A percentile compares a stretch with the other conserved stretches of the same genome.
phyloP scores from a whole-genome alignment of 176 grass and related monocot genomes.

The Alopecurus myosuroides region DNA sequence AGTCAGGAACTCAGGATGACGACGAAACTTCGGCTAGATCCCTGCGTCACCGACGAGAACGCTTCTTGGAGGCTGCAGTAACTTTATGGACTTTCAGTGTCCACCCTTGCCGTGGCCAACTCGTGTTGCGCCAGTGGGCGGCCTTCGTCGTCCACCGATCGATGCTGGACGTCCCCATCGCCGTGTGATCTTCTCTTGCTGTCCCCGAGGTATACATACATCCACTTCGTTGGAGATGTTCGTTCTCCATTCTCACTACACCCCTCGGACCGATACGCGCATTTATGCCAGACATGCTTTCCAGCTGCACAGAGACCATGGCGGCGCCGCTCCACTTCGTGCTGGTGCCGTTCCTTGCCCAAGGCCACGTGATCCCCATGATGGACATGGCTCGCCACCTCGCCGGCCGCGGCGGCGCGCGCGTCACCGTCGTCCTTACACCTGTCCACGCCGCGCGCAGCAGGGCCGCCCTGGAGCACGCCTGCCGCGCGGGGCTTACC shows the following conservation, averaged over 20 bases:
- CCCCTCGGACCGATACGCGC: neutral
- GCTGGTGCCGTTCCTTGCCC: slow-evolving; percentile 39
- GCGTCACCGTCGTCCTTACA: slow-evolving; percentile 33
- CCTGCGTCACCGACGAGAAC: neutral
- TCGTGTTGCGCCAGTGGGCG: neutral
- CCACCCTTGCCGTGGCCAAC: neutral
- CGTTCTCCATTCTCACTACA: neutral
- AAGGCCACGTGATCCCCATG: slow-evolving; percentile 54
- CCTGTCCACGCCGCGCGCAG: slow-evolving; percentile 38
- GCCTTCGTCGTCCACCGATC: neutral
- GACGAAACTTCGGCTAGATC: neutral
- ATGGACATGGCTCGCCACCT: slow-evolving; percentile 42
- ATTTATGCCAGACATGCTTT: neutral
- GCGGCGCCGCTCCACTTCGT: slow-evolving; percentile 40
- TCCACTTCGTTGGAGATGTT: neutral
- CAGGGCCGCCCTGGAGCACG: slow-evolving; percentile 24
- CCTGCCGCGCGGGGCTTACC: neutral
- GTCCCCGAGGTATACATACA: neutral
- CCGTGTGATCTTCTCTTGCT: neutral
- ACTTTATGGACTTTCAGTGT: too few species aligned
- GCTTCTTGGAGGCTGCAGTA: neutral
- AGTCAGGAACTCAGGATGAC: too few species aligned
- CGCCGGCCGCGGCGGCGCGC: slow-evolving; percentile 5
- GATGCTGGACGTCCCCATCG: neutral
- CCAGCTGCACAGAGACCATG: neutral